Conservation (phyloP, 208 protist genomes). For the Wallacemonas sp. region DNA sequence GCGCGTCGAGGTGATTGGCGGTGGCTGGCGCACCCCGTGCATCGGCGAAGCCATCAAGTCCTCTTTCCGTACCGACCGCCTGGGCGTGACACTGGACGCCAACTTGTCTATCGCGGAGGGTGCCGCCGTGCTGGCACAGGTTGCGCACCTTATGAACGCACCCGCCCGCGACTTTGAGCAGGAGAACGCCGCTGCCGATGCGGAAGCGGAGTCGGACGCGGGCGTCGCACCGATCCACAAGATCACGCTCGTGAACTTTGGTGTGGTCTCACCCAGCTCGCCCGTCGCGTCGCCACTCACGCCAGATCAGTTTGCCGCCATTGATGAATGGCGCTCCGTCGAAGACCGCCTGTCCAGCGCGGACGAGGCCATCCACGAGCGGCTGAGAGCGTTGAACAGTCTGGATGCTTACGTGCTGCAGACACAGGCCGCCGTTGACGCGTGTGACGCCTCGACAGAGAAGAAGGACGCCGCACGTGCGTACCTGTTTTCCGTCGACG, state of each 20-base stretch:
- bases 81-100: slow-evolving; percentile 60
- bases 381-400: slow-evolving; percentile 50
- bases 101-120: slow-evolving; percentile 68
- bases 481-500: slow-evolving; percentile 34
- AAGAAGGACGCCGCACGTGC: slow-evolving; percentile 16
- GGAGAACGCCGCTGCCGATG: slow-evolving; percentile 11
- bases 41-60: slow-evolving; percentile 43
- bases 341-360: slow-evolving; percentile 31
- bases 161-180: background rate
- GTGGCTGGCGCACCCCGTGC: slow-evolving; percentile 66
- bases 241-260: slow-evolving; percentile 37
- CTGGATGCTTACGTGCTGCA: slow-evolving; percentile 66
- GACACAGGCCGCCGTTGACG: slow-evolving; percentile 32
- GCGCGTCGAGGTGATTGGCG: slow-evolving; percentile 71
- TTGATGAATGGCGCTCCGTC: slow-evolving; percentile 24
- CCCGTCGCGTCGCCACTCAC: slow-evolving; percentile 21
- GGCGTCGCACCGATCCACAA: slow-evolving; percentile 20
- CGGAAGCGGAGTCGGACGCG: background rate
- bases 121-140: slow-evolving; percentile 47
- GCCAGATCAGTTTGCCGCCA: slow-evolving; percentile 14
- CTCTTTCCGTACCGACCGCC: slow-evolving; percentile 29
- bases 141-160: background rate
- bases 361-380: slow-evolving; percentile 47
- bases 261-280: slow-evolving; percentile 13
- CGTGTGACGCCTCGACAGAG: slow-evolving; percentile 21